Evolutionary conservation across 2,329 filamentous ascomycete genomes (phyloP).

Genomic region (Neurospora sp.): DNA sequence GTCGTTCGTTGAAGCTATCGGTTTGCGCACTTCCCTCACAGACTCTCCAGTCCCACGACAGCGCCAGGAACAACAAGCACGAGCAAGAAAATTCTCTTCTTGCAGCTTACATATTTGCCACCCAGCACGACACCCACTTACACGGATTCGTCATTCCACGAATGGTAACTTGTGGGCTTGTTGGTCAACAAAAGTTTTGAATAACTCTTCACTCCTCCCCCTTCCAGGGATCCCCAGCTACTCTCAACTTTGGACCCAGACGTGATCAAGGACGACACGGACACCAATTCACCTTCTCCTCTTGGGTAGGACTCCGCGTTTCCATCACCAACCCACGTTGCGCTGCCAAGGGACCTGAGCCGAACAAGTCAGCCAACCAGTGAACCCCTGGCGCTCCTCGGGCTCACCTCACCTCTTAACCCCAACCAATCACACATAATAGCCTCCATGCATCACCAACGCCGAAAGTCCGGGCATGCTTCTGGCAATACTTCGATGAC

Average conservation of each 20-base stretch:
- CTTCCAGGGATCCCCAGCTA: neutral
- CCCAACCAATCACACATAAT: slow-evolving; percentile 13
- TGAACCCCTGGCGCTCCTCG: slow-evolving; percentile 3
- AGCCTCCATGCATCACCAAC: slow-evolving; percentile 43
- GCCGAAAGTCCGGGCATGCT: slow-evolving; percentile 46
- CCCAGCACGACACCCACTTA: slow-evolving; percentile 10
- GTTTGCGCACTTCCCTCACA: neutral
- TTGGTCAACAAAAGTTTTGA: slow-evolving; percentile 6
- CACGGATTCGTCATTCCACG: slow-evolving; percentile 1
- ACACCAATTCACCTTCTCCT: slow-evolving; percentile 3
- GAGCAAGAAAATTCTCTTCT: slow-evolving; percentile 15
- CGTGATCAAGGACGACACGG: neutral
- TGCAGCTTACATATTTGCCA: slow-evolving; percentile 20
- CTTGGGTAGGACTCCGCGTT: slow-evolving; percentile 3
- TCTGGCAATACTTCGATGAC: slow-evolving; percentile 43
- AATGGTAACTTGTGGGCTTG: slow-evolving; percentile 1
- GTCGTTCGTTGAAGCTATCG: neutral
- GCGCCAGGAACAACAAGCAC: neutral
- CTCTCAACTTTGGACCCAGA: neutral
- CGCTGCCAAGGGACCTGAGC: slow-evolving; percentile 5
- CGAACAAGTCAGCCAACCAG: slow-evolving; percentile 8
- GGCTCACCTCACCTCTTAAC: slow-evolving; percentile 2
- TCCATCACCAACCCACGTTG: slow-evolving; percentile 5
- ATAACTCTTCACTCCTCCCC: slow-evolving; percentile 1
- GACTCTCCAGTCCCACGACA: neutral